Conservation (phyloP, 768 basidiomycete species). For the Collybia mongolica region DNA sequence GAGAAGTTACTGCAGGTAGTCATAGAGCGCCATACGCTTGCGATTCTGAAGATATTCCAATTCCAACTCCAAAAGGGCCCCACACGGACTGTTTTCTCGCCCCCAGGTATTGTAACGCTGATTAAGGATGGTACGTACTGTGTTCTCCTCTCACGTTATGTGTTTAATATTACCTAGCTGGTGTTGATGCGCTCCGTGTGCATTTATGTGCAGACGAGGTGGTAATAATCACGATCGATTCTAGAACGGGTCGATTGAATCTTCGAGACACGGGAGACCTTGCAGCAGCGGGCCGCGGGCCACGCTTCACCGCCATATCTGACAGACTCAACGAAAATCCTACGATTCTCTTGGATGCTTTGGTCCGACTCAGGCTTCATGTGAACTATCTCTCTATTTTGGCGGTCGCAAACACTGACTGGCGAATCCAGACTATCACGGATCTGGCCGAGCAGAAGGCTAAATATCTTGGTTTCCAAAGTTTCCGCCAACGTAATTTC, state of each 20-base stretch:
- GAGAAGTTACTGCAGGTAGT: constrained; percentile 64
- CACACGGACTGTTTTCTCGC: constrained; percentile 56
- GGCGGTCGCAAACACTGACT: neutral
- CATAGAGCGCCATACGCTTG: constrained; percentile 63
- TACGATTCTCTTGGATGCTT: constrained; percentile 48
- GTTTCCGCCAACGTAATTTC: constrained; percentile 69
- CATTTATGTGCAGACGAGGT: constrained; percentile 76
- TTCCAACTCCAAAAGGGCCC: constrained; percentile 51
- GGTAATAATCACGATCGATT: constrained; percentile 75
- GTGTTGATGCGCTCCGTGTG: constrained; percentile 57
- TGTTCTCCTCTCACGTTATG: neutral
- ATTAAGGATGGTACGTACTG: constrained; percentile 50
- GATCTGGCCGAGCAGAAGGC: constrained; percentile 85
- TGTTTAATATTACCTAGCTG: constrained; percentile 33
- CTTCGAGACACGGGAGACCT: constrained; percentile 82
- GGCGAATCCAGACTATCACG: constrained; percentile 64
- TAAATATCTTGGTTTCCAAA: constrained; percentile 79
- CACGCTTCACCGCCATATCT: constrained; percentile 57
- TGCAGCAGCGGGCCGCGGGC: constrained; percentile 68
- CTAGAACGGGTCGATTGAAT: constrained; percentile 75
- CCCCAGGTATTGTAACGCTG: constrained; percentile 57
- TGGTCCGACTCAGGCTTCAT: constrained; percentile 58
- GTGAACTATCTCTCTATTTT: constrained; percentile 39
- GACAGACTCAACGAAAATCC: constrained; percentile 74
- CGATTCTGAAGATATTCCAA: constrained; percentile 59